Percentiles rank a stretch among this genome's conserved stretches.
Conservation (phyloP, 139 green algal species). For the Parachlorella kessleri region DNA sequence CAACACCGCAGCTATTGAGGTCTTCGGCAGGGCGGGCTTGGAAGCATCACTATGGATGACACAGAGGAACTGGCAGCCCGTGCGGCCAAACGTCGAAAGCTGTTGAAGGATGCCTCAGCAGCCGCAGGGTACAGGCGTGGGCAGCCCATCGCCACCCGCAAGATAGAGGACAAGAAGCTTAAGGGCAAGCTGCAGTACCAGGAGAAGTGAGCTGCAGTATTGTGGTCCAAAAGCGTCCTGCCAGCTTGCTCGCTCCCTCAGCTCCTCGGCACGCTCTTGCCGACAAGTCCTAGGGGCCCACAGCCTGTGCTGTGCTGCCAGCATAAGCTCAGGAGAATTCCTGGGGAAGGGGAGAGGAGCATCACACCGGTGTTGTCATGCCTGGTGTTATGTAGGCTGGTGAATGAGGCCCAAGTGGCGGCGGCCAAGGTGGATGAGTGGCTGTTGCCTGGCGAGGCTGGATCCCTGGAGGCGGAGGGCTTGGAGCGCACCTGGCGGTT, state of each 20-base stretch:
- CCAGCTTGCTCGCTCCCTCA: too few species aligned
- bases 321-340: too few species aligned
- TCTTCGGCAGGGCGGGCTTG: too few species aligned
- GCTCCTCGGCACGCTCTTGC: too few species aligned
- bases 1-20: too few species aligned
- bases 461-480: constrained; percentile 87
- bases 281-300: too few species aligned
- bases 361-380: too few species aligned
- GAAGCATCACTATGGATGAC: too few species aligned
- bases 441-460: constrained; percentile 81
- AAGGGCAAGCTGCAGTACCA: constrained; percentile 72
- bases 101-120: neutral
- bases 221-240: too few species aligned
- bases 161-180: constrained; percentile 86
- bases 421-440: constrained; percentile 74
- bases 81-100: neutral
- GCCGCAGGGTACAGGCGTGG: neutral
- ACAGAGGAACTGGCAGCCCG: too few species aligned
- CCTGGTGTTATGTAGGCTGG: constrained; percentile 49
- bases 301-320: too few species aligned
- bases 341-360: too few species aligned
- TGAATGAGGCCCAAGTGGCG: constrained; percentile 57
- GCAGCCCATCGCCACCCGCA: constrained; percentile 6
- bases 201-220: constrained; percentile 47
- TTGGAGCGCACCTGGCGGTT: constrained; percentile 91